Evolutionary conservation across 1,139 yeast genomes (phyloP).

Genomic region (Taphrina communis): DNA sequence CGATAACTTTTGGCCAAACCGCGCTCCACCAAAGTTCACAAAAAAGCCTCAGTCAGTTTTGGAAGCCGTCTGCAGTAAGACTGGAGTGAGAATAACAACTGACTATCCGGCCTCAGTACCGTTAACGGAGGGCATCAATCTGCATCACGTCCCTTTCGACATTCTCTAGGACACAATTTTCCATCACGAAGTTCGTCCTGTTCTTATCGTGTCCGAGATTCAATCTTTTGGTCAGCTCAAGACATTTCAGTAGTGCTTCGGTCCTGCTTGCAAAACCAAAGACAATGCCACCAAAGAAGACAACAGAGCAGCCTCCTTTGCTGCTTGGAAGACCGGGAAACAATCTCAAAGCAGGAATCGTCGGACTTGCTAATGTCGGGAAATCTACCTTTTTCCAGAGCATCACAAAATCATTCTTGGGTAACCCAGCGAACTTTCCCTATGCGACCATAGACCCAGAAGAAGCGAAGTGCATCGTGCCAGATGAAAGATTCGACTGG

Average conservation of each 20-base stretch:
- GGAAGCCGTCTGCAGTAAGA: too few relatives aligned
- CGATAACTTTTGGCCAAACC: background rate
- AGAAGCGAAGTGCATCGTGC: slow-evolving; percentile 96
- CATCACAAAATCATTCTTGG: slow-evolving; percentile 86
- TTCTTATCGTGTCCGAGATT: background rate
- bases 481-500: slow-evolving; percentile 85
- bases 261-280: slow-evolving; percentile 26
- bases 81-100: too few relatives aligned
- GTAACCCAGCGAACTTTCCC: slow-evolving; percentile 94
- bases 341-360: slow-evolving; percentile 88
- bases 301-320: slow-evolving; percentile 84
- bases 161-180: background rate
- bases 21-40: slow-evolving; percentile 1
- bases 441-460: slow-evolving; percentile 99
- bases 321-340: slow-evolving; percentile 91
- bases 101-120: too few relatives aligned
- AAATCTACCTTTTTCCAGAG: slow-evolving; percentile 78
- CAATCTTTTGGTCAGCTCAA: too few relatives aligned
- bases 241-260: slow-evolving; percentile 8
- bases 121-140: too few relatives aligned
- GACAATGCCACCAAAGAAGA: slow-evolving; percentile 92
- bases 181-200: slow-evolving; percentile 6
- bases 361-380: slow-evolving; percentile 65
- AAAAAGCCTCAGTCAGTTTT: background rate
- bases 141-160: background rate